Conservation (phyloP, 257 asterid genomes). For the Verbena officinalis region DNA sequence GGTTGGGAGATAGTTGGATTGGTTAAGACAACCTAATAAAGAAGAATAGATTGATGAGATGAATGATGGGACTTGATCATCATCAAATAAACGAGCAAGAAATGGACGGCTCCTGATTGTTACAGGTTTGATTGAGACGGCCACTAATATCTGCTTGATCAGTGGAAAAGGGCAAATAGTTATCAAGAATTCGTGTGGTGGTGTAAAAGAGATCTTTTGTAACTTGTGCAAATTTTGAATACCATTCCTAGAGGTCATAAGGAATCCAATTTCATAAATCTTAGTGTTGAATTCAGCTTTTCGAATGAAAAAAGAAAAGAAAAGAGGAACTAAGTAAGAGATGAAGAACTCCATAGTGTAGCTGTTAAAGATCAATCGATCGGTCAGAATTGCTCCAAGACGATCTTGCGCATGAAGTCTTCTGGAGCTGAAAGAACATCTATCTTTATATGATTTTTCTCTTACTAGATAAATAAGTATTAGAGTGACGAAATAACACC, state of each 20-base stretch:
- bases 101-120: neutral
- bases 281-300: no score
- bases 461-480: neutral
- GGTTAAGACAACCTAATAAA: neutral
- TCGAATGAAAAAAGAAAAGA: no score
- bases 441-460: neutral
- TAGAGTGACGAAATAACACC: neutral
- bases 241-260: neutral
- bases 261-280: neutral
- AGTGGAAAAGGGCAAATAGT: neutral
- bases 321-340: no score
- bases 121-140: constrained; percentile 1
- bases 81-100: constrained; percentile 1
- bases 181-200: neutral
- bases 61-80: neutral
- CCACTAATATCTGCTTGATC: constrained; percentile 10
- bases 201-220: neutral
- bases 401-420: constrained; percentile 76
- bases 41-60: neutral
- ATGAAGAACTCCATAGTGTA: no score
- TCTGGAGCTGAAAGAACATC: constrained; percentile 54
- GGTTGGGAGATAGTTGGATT: neutral
- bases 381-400: constrained; percentile 57
- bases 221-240: neutral
- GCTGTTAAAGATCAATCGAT: no score